These are phyloP conservation scores for Dysphania ambrosioides DNA, from an alignment of 148 eudicot species.

Conservation along the genomic window DNA sequence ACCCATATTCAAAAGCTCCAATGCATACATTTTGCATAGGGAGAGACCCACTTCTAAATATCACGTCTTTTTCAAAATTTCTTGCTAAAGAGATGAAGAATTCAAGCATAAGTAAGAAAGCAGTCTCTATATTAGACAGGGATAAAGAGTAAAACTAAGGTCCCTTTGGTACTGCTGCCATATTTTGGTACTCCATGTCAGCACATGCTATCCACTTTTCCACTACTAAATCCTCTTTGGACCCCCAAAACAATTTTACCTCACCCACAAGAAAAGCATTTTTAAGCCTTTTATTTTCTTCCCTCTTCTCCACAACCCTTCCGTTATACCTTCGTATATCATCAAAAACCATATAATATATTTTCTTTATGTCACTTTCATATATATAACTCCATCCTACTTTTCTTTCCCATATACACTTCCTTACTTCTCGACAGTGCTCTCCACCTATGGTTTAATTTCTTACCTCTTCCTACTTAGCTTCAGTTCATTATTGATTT, in stretches of 20 bases:
- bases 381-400: background rate
- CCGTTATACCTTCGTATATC: constrained; percentile 15
- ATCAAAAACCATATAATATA: constrained; percentile 1
- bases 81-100: background rate
- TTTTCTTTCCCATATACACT: background rate
- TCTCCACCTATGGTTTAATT: background rate
- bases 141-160: constrained; percentile 40
- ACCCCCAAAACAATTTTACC: constrained; percentile 20
- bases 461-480: no score
- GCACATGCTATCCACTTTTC: constrained; percentile 96
- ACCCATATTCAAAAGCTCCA: constrained; percentile 18
- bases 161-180: constrained; percentile 60
- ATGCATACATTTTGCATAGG: constrained; percentile 24
- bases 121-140: no score
- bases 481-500: no score
- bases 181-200: constrained; percentile 56
- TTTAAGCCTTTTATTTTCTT: no score
- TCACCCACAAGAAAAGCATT: constrained; percentile 78
- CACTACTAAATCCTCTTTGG: no score
- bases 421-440: background rate
- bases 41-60: constrained; percentile 34
- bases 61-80: constrained; percentile 26
- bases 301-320: no score
- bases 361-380: constrained; percentile 2
- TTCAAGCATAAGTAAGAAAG: background rate